These are phyloP conservation scores for Huntiella bhutanensis DNA, from an alignment of 2,329 filamentous ascomycete species.

Conservation along the genomic window DNA sequence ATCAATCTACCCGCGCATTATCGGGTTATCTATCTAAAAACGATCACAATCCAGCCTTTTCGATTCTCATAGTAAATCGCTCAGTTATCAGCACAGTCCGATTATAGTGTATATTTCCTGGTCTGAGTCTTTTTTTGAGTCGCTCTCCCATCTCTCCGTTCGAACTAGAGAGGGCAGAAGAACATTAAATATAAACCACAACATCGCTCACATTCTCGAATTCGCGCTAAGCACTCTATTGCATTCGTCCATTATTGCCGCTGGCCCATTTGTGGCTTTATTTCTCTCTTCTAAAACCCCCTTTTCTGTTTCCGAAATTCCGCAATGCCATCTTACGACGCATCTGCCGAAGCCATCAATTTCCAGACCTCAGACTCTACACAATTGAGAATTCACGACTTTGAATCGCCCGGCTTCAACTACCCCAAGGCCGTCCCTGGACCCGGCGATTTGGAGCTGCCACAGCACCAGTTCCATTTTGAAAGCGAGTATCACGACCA, in stretches of 20 bases:
- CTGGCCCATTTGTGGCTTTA: too few species aligned
- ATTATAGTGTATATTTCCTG: not conserved
- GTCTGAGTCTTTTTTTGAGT: slow-evolving; percentile 1
- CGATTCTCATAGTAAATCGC: not conserved
- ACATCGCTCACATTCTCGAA: too few species aligned
- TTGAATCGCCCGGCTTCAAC: slow-evolving; percentile 5
- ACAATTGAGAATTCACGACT: slow-evolving; percentile 6
- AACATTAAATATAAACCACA: too few species aligned
- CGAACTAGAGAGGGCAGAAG: too few species aligned
- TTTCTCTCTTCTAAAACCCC: not conserved
- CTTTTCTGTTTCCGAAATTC: not conserved
- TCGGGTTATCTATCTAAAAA: too few species aligned
- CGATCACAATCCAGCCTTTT: not conserved
- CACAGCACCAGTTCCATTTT: slow-evolving; percentile 10
- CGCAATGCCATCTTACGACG: slow-evolving; percentile 11
- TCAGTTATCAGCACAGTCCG: too few species aligned
- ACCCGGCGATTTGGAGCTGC: slow-evolving; percentile 4
- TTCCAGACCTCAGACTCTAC: slow-evolving; percentile 7
- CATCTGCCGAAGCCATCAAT: slow-evolving; percentile 6
- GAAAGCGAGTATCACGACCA: slow-evolving; percentile 10
- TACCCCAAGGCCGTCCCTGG: not conserved
- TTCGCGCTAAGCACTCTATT: too few species aligned
- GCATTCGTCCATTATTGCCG: too few species aligned
- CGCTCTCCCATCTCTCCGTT: too few species aligned
- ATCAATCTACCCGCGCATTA: too few species aligned